Percentiles rank a stretch among this genome's conserved stretches.
These are phyloP conservation scores for Agapanthus africanus DNA, from an alignment of 106 monocot species.

Conservation along the genomic window DNA sequence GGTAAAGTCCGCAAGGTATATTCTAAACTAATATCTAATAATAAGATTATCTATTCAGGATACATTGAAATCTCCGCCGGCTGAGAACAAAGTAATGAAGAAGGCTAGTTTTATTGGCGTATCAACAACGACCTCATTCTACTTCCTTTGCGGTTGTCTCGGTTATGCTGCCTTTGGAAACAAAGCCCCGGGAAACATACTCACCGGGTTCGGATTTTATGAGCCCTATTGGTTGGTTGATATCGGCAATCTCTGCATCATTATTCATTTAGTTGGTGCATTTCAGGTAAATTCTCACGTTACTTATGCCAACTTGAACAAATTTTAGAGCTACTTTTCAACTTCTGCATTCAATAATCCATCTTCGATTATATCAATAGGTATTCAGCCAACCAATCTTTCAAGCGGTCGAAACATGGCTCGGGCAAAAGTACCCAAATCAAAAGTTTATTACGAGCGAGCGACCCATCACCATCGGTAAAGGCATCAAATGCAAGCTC, in stretches of 20 bases:
- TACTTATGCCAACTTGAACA: no score
- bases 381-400: not conserved
- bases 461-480: not conserved
- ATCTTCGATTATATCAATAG: no score
- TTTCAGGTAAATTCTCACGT: constrained; percentile 18
- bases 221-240: constrained; percentile 13
- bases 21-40: not conserved
- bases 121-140: constrained; percentile 10
- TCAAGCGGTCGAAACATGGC: not conserved
- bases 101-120: constrained; percentile 12
- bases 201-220: constrained; percentile 14
- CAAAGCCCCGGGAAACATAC: constrained; percentile 12
- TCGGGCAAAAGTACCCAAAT: constrained; percentile 11
- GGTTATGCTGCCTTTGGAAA: constrained; percentile 16
- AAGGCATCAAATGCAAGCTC: not conserved
- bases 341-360: no score
- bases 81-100: constrained; percentile 21
- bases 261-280: constrained; percentile 49
- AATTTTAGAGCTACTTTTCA: no score
- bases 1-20: no score
- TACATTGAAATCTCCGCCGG: constrained; percentile 10
- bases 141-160: constrained; percentile 10
- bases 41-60: constrained; percentile 1
- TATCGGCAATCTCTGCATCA: constrained; percentile 44
- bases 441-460: constrained; percentile 1